Percentiles rank a stretch among this genome's conserved stretches.
Evolutionary conservation across 2,329 filamentous ascomycete genomes (phyloP).

Genomic region (Colletotrichum sp.): DNA sequence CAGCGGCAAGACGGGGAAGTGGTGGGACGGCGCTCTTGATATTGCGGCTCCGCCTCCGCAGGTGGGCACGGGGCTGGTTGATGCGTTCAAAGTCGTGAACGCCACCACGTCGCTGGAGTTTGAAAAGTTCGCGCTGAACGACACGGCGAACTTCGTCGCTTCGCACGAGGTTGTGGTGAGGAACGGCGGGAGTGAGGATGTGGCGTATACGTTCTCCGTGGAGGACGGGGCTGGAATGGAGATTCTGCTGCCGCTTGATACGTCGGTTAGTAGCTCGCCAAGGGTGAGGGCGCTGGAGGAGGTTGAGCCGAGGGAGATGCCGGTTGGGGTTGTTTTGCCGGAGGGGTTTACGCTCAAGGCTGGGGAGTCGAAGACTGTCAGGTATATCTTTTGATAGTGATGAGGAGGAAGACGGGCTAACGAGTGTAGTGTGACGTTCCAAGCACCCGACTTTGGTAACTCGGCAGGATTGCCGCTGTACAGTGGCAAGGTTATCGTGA

Average conservation of each 20-base stretch:
- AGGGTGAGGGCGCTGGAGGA: slow-evolving; percentile 25
- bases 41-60: slow-evolving; percentile 33
- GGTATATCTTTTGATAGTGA: neutral
- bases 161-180: slow-evolving; percentile 32
- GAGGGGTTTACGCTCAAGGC: slow-evolving; percentile 27
- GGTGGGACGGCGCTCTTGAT: slow-evolving; percentile 27
- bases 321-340: slow-evolving; percentile 22
- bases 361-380: slow-evolving; percentile 27
- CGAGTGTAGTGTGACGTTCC: slow-evolving; percentile 27
- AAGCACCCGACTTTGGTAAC: slow-evolving; percentile 31
- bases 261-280: neutral
- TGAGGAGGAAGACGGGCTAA: neutral
- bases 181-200: slow-evolving; percentile 36
- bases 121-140: slow-evolving; percentile 46
- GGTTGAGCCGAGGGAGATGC: slow-evolving; percentile 23
- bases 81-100: slow-evolving; percentile 45
- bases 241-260: slow-evolving; percentile 24
- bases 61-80: slow-evolving; percentile 45
- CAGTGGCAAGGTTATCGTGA: slow-evolving; percentile 35
- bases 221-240: slow-evolving; percentile 40
- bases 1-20: slow-evolving; percentile 28
- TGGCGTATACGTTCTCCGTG: slow-evolving; percentile 33
- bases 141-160: slow-evolving; percentile 41
- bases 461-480: slow-evolving; percentile 33
- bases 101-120: slow-evolving; percentile 40